Base-by-base conservation (phyloP, 2,329 filamentous ascomycete species). In the Nemania sp. region DNA sequence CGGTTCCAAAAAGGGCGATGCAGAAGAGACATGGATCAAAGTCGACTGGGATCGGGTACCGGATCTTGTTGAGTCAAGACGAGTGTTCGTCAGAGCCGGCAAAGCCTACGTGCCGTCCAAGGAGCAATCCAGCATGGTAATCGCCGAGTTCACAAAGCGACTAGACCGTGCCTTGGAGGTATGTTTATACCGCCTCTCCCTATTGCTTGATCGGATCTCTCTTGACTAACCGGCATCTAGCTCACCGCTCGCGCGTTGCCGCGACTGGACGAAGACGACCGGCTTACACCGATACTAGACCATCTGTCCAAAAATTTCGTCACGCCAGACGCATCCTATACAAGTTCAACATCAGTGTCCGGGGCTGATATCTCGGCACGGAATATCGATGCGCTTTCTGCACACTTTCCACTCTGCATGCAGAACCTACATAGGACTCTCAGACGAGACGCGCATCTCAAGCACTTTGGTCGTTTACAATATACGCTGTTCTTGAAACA, bases 401-500 rank as follows among this genome's bases (percentile, higher is more conserved):
- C 86, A 52, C 86, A 93, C 71, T 96, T 96, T 75, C 91, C 91
- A 0, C 83, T 95, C 6, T 97, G 94, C 76, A 97, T 97, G 93
- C 88, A 89, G 55, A 88, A 94, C 69, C 79, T 99, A 20, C 94
- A 99, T 72, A 86, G 84, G 49, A 89, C 88, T 3, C 79, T 99
- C 26, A 88, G 91, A 50, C 89, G 91, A 56, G 93, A 96, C 67
- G 86, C 86, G 11, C 92, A 99, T 68, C 79, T 99, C 59, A 97
- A 97, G 74, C 92, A 99, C 72, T 96, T 81, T 66, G 92, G 91
- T 12, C 89, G 94, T 60, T 79, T 97, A 8, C 94, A 99, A 73
- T 99, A 97, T 77, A 90, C 90, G 0, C 83, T 99, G 3, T 99
- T 99, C 81, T 80, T 99, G 54, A 99, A 99, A 73, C 94, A 94